Conservation (phyloP, 2,329 filamentous ascomycete species). For the Exophiala dermatitidis region DNA sequence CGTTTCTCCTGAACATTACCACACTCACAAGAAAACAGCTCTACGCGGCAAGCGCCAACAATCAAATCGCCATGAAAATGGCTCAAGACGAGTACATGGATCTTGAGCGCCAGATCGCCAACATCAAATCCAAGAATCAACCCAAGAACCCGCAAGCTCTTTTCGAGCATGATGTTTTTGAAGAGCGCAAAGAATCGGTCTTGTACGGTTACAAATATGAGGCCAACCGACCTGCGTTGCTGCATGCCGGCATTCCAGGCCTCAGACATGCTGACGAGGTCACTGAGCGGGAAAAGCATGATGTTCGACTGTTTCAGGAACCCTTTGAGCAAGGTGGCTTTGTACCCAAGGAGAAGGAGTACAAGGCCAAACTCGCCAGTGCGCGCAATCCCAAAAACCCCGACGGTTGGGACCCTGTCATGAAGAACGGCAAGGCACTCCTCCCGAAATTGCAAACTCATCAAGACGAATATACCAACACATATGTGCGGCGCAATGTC, state of each 20-base stretch:
- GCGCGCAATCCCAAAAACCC: conserved; percentile 31
- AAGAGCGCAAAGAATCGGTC: conserved; percentile 55
- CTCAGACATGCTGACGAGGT: conserved; percentile 20
- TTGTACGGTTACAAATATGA: conserved; percentile 56
- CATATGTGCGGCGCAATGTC: conserved; percentile 19
- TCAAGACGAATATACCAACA: conserved; percentile 22
- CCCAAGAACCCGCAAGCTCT: conserved; percentile 46
- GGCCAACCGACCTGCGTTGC: conserved; percentile 34
- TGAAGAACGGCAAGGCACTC: conserved; percentile 30
- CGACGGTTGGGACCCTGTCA: conserved; percentile 37
- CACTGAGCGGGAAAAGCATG: conserved; percentile 29
- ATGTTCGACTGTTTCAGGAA: conserved; percentile 45
- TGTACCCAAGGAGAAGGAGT: conserved; percentile 38
- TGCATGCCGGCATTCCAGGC: conserved; percentile 32
- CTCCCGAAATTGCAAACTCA: conserved; percentile 21
- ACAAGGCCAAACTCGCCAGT: conserved; percentile 36
- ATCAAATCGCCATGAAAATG: conserved; percentile 44
- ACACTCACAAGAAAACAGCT: conserved; percentile 33
- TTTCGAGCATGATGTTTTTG: conserved; percentile 41
- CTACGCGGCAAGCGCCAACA: conserved; percentile 50
- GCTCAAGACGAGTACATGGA: conserved; percentile 55
- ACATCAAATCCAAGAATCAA: conserved; percentile 42
- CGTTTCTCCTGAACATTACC: conserved; percentile 19
- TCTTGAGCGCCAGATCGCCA: conserved; percentile 45
- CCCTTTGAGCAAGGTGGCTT: conserved; percentile 49